A percentile compares a stretch with the other conserved stretches of the same genome.
These are phyloP conservation scores for Chrysoporthe austroafricana DNA, from an alignment of 2,329 filamentous ascomycete species.

Conservation along the genomic window DNA sequence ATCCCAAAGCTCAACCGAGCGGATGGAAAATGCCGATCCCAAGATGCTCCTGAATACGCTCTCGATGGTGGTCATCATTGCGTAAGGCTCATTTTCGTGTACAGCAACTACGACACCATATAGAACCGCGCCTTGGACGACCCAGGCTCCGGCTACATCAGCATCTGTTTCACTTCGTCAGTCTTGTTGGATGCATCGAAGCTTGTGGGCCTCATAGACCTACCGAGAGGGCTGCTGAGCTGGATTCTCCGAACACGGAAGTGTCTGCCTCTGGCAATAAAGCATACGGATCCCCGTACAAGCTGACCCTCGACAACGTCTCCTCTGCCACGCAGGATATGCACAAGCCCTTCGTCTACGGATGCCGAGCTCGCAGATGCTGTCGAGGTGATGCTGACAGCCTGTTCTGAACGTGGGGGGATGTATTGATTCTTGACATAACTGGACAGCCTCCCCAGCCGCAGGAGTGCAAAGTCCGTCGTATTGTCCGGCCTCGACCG, in stretches of 20 bases:
- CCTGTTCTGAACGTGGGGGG: slow-evolving; percentile 2
- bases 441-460: slow-evolving; percentile 14
- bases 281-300: slow-evolving; percentile 21
- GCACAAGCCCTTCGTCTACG: slow-evolving; percentile 18
- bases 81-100: slow-evolving; percentile 25
- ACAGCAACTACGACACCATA: slow-evolving; percentile 24
- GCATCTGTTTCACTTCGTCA: not conserved
- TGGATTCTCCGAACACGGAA: slow-evolving; percentile 23
- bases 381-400: slow-evolving; percentile 16
- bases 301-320: slow-evolving; percentile 19
- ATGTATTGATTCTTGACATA: slow-evolving; percentile 17
- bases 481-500: slow-evolving; percentile 17
- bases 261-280: slow-evolving; percentile 20
- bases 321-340: slow-evolving; percentile 11
- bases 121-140: slow-evolving; percentile 22
- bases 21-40: slow-evolving; percentile 23
- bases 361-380: slow-evolving; percentile 17
- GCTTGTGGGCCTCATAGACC: not conserved
- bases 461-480: slow-evolving; percentile 23
- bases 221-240: slow-evolving; percentile 12
- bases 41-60: slow-evolving; percentile 21
- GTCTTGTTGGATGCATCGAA: rapidly evolving
- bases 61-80: slow-evolving; percentile 24
- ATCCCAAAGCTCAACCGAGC: slow-evolving; percentile 26
- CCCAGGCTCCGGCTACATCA: slow-evolving; percentile 21